Conservation (phyloP, 208 protist genomes). For the Trypanosoma grayi region DNA sequence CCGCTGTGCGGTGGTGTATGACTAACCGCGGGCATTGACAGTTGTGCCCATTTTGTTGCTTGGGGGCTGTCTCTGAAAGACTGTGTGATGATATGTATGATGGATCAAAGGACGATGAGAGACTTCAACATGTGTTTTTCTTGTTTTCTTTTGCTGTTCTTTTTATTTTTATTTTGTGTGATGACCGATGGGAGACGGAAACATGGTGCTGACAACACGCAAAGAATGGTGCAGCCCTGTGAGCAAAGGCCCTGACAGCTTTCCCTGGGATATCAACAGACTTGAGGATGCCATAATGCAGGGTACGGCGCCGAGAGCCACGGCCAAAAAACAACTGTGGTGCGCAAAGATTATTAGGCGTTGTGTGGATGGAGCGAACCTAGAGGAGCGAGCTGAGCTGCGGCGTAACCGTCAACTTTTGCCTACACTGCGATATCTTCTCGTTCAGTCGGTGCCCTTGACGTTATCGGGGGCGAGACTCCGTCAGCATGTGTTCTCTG, state of each 20-base stretch:
- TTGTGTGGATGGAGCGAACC: not conserved
- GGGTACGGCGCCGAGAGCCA: not conserved
- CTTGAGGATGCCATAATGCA: constrained; percentile 6
- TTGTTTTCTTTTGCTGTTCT: not conserved
- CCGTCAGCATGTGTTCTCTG: constrained; percentile 8
- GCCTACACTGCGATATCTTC: constrained; percentile 15
- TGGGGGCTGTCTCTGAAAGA: too few species aligned
- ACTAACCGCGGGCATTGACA: too few species aligned
- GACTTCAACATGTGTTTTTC: too few species aligned
- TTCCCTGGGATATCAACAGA: constrained; percentile 7
- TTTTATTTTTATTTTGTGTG: constrained; percentile 4
- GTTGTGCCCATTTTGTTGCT: too few species aligned
- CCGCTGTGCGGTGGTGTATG: too few species aligned
- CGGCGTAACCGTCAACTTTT: not conserved
- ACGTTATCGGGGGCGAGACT: constrained; percentile 11
- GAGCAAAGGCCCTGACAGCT: not conserved
- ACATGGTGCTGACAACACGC: not conserved
- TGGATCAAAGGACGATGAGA: too few species aligned
- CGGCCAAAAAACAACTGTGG: constrained; percentile 4
- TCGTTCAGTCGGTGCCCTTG: not conserved
- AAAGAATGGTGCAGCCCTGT: not conserved
- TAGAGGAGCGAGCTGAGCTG: not conserved
- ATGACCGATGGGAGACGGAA: not conserved
- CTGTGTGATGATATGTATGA: too few species aligned
- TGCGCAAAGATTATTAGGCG: constrained; percentile 8